These are phyloP conservation scores for Mortierella antarctica DNA, from an alignment of 192 early-diverging fungal species.

Conservation along the genomic window DNA sequence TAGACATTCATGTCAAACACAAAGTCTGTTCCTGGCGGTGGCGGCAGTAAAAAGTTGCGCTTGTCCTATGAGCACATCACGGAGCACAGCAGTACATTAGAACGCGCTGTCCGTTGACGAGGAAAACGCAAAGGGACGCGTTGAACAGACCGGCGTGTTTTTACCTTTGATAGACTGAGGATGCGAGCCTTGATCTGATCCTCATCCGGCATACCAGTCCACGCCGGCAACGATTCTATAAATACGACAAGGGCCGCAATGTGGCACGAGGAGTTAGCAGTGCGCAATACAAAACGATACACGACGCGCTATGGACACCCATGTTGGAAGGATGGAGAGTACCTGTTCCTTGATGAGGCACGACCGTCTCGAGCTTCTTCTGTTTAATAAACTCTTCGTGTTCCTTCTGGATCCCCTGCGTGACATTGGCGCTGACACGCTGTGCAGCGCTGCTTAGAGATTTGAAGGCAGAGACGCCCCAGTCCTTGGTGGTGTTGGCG, in stretches of 20 bases:
- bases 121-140: neutral
- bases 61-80: constrained; percentile 57
- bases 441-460: constrained; percentile 42
- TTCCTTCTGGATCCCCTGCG: constrained; percentile 57
- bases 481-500: constrained; percentile 46
- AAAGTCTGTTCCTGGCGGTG: constrained; percentile 71
- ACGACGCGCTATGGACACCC: neutral
- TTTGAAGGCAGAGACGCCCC: constrained; percentile 47
- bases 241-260: neutral
- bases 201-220: constrained; percentile 65
- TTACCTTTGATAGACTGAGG: constrained; percentile 61
- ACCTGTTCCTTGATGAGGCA: constrained; percentile 56
- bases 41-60: constrained; percentile 68
- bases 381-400: constrained; percentile 62
- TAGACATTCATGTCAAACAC: constrained; percentile 70
- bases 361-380: constrained; percentile 52
- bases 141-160: neutral
- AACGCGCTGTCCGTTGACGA: neutral
- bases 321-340: neutral
- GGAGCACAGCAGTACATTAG: constrained; percentile 1
- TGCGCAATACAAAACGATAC: neutral
- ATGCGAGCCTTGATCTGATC: constrained; percentile 61
- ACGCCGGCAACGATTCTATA: constrained; percentile 61
- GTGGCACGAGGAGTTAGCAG: neutral
- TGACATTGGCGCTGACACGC: constrained; percentile 43